A percentile compares a stretch with the other conserved stretches of the same genome.
Conservation (phyloP, 495 filamentous ascomycete species). For the Tuber borchii region DNA sequence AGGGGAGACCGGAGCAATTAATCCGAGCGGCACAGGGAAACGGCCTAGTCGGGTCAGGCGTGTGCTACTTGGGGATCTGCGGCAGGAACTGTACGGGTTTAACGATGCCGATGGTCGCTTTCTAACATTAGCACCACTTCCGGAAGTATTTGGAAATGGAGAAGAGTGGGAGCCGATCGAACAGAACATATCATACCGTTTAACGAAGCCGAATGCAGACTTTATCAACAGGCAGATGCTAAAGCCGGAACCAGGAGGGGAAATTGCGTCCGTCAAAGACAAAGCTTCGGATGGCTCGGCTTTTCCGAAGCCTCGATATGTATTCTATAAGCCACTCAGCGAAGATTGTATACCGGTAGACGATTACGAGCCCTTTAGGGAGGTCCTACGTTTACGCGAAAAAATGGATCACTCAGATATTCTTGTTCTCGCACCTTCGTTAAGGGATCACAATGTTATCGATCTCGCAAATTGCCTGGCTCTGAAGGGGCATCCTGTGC, state of each 20-base stretch:
- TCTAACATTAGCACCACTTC: slow-evolving; percentile 5
- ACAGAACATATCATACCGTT: slow-evolving; percentile 1
- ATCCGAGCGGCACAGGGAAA: neutral
- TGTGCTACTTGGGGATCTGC: slow-evolving; percentile 16
- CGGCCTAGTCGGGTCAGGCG: neutral
- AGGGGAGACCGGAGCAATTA: neutral
- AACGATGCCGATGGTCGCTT: slow-evolving; percentile 18
- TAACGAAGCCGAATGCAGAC: slow-evolving; percentile 4
- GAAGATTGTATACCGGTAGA: neutral
- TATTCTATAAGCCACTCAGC: neutral
- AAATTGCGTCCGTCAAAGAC: neutral
- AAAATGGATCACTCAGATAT: slow-evolving; percentile 7
- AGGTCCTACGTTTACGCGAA: neutral
- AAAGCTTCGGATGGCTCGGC: neutral
- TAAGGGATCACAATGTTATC: neutral
- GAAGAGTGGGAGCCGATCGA: neutral
- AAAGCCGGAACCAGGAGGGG: neutral
- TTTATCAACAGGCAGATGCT: slow-evolving; percentile 17
- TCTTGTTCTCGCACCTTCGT: slow-evolving; percentile 15
- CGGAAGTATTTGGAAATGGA: slow-evolving; percentile 10
- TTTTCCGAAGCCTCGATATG: slow-evolving; percentile 13
- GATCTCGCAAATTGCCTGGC: slow-evolving; percentile 6
- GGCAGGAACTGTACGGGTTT: slow-evolving; percentile 22
- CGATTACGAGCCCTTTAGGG: neutral
- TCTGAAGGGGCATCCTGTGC: neutral